Evolutionary conservation across 345 rosid species (phyloP), one percentile per base, ranked within the genome.

Genomic region (Bruguiera sexangula): DNA sequence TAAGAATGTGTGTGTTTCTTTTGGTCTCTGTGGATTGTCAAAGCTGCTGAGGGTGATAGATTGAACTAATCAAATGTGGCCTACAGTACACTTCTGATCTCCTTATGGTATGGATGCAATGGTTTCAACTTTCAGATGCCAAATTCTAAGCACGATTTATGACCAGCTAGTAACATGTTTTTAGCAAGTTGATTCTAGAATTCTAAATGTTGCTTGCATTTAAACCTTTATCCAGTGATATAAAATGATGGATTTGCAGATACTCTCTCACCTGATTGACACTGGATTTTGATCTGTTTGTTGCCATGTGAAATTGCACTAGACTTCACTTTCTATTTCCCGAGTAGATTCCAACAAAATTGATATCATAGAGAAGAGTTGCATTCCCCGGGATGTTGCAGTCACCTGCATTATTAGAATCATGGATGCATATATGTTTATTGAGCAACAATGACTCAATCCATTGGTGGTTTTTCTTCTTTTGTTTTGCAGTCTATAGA

Each of bases 351-450:
- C 82, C 89, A 54, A 91, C 85, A 73, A 94, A 85, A 46, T 89
- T 86, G 63, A 91, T 86, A 78, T 94, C 96, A 74, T 94, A 94
- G 6, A 89, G 71, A 61, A 94, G 88, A 70, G 98, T 94, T 50
- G 98, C 97, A 83, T 89, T 94, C 62, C 79, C 97, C 34, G 98
- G 98, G 77, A 91, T 84, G 76, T 94, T 94, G 83, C 96, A 94
- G 73, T 94, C 98, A 70, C 96, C 98, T 91, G 79, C 39, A 69
- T 16, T 50, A 70, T 62, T 74, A 73, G 73, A 32, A 31, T 69
- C 68, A 36, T 8, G 58, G 43, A 20, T 8, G 2, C 37, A 34
- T 34, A 34, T 7, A 34, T 34, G 37, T 66, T 53, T 75, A n/a
- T 32, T 55, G 62, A 34, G 56, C 46, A 31, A 46, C 8, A 62